Conservation (phyloP, 345 rosid genomes). For the Melaleuca alternifolia region DNA sequence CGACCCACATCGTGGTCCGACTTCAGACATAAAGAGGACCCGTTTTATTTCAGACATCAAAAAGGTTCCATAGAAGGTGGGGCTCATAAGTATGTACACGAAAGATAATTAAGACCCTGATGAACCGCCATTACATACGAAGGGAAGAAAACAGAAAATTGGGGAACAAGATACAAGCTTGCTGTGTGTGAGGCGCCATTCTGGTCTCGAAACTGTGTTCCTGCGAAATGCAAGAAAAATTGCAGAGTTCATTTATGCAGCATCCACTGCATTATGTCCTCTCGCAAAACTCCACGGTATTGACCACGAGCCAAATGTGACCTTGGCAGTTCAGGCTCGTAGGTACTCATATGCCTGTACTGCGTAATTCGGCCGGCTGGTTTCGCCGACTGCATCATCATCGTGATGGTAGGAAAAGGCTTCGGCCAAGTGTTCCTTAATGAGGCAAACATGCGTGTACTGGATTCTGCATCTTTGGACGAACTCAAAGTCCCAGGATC, state of each 20-base stretch:
- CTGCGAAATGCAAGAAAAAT: background rate
- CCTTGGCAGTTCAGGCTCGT: slow-evolving; percentile 8
- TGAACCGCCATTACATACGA: background rate
- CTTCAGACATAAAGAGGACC: background rate
- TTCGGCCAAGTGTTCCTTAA: slow-evolving; percentile 30
- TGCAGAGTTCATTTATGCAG: slow-evolving; percentile 2
- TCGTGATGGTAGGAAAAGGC: slow-evolving; percentile 46
- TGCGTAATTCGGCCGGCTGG: slow-evolving; percentile 43
- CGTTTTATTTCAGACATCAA: background rate
- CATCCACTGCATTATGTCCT: slow-evolving; percentile 76
- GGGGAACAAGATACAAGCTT: background rate
- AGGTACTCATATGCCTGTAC: slow-evolving; percentile 35
- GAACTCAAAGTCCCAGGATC: slow-evolving; percentile 18
- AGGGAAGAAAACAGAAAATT: background rate
- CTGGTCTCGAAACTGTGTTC: background rate
- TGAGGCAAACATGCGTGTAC: slow-evolving; percentile 45
- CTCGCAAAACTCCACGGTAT: slow-evolving; percentile 37
- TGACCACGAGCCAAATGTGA: slow-evolving; percentile 16
- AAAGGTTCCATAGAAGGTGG: background rate
- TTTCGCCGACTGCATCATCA: slow-evolving; percentile 52
- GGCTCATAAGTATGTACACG: background rate
- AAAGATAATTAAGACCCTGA: background rate
- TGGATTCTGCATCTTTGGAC: slow-evolving; percentile 35
- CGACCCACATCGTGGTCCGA: background rate
- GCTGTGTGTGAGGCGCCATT: background rate